Evolutionary conservation across 2,329 filamentous ascomycete species (phyloP).

Genomic region (Pyrenochaeta sp.): DNA sequence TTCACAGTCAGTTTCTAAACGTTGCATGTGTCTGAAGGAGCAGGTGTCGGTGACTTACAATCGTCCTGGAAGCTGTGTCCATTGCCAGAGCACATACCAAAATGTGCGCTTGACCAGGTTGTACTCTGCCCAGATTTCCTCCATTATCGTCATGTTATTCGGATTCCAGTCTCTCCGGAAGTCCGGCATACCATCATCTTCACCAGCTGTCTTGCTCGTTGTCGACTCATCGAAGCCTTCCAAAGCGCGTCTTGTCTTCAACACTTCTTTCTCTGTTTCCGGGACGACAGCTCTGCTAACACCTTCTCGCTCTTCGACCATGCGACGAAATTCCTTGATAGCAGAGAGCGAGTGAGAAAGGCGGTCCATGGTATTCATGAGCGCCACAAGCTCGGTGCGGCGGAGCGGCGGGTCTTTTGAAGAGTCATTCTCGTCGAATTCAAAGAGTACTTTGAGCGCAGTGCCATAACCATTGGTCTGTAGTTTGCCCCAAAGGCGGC

Average conservation of each 20-base stretch:
- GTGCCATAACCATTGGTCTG: conserved; percentile 95
- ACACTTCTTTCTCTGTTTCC: conserved; percentile 35
- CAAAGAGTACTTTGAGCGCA: conserved; percentile 93
- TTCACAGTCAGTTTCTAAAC: conserved; percentile 14
- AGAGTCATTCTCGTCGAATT: conserved; percentile 76
- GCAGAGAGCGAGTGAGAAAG: conserved; percentile 82
- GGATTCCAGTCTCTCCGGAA: conserved; percentile 52
- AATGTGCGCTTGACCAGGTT: conserved; percentile 68
- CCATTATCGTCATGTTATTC: conserved; percentile 58
- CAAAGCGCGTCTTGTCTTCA: conserved; percentile 42
- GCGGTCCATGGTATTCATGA: conserved; percentile 92
- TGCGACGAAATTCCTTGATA: conserved; percentile 73
- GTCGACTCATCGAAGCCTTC: conserved; percentile 23
- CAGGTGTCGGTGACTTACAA: conserved; percentile 68
- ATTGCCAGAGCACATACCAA: conserved; percentile 73
- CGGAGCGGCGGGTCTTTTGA: conserved; percentile 75
- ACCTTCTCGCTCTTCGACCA: conserved; percentile 55
- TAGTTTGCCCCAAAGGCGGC: conserved; percentile 95
- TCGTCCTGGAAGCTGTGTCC: conserved; percentile 72
- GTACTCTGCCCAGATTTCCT: conserved; percentile 71
- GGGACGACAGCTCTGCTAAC: conserved; percentile 29
- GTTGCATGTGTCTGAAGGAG: background rate
- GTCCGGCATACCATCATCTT: conserved; percentile 53
- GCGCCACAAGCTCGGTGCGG: conserved; percentile 89
- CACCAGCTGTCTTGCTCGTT: conserved; percentile 6